phyloP scores from a whole-genome alignment of 805 yeast species.

The Wickerhamomyces ciferrii region DNA sequence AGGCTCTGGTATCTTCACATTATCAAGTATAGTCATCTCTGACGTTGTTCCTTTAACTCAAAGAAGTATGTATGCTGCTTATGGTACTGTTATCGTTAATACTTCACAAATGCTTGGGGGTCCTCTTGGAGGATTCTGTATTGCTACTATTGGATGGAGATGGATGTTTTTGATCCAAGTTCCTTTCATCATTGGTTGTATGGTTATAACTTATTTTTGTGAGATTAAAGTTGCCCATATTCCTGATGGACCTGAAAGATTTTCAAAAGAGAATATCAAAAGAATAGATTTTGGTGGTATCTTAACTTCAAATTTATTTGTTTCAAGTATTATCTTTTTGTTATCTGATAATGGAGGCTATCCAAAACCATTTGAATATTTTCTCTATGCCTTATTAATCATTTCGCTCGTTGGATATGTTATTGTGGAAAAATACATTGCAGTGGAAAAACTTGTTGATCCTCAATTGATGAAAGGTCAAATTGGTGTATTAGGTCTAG shows the following conservation, averaged over 20 bases:
- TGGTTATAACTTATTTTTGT: conserved; percentile 20
- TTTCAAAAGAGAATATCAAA: conserved; percentile 26
- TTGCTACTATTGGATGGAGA: conserved; percentile 37
- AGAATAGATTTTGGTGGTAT: conserved; percentile 39
- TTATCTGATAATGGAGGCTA: conserved; percentile 22
- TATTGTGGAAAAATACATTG: conserved; percentile 30
- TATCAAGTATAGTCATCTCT: conserved; percentile 46
- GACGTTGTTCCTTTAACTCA: conserved; percentile 50
- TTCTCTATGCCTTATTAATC: conserved; percentile 9
- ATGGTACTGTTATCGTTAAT: conserved; percentile 33
- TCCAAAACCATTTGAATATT: conserved; percentile 6
- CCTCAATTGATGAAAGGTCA: conserved; percentile 32
- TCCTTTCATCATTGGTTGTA: conserved; percentile 26
- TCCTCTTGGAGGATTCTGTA: conserved; percentile 35
- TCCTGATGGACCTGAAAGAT: conserved; percentile 22
- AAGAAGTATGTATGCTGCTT: conserved; percentile 51
- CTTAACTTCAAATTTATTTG: conserved; percentile 25
- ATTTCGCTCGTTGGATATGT: conserved; percentile 18
- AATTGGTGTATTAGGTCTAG: conserved; percentile 31
- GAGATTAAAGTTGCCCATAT: conserved; percentile 26
- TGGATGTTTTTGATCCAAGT: conserved; percentile 38
- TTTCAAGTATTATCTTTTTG: conserved; percentile 29
- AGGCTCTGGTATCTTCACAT: conserved; percentile 48
- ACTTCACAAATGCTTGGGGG: conserved; percentile 39
- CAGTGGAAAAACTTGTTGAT: conserved; percentile 36